Base-by-base conservation (phyloP, 306 rosid species). In the Cicer judaicum region DNA sequence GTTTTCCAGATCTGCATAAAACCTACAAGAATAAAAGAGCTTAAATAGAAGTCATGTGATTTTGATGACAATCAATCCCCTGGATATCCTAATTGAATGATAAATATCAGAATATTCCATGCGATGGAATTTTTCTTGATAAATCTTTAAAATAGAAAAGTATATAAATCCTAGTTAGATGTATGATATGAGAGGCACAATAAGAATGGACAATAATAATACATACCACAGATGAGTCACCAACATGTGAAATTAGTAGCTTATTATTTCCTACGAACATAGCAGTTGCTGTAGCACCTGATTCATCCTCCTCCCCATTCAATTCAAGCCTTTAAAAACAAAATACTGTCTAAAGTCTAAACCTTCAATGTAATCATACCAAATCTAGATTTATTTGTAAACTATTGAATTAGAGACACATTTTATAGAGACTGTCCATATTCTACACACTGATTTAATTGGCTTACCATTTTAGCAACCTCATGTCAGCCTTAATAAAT, bases 261-360 rank as follows among this genome's bases (percentile, higher is more conserved):
- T 43, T 74, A 67, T 92, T 87, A 5, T 82, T 88, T 70, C 92
- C 93, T 11, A 87, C 24, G 71, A 95, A 79, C 70, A 92, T 40
- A 18, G 83, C 83, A 70, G 99, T 95, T 49, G 98, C 99, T 1
- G 99, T 95, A 66, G 97, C 80, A 54, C 99, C 98, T 10, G 99
- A 95, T 84, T 84, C 96, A 10, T 90, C 97, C 74, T 80, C 95
- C 68, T 83, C 88, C 21, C 81, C 88, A 38, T 79, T 87, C 79
- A 76, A 77, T 78, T 89, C 99, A 75, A 95, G 99, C 98, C 99
- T 95, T 85, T 13, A 82, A 89, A 84, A 83, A 85, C 64, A 56
- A 89, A 89, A 82, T 52, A 88, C 84, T 84, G 81, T 81, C 87
- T 86, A 88, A 88, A 88, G 81, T 81, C 87, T 86, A 88, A 88